phyloP scores from a whole-genome alignment of 441 rosid species.

The Erodium chrysanthum region DNA sequence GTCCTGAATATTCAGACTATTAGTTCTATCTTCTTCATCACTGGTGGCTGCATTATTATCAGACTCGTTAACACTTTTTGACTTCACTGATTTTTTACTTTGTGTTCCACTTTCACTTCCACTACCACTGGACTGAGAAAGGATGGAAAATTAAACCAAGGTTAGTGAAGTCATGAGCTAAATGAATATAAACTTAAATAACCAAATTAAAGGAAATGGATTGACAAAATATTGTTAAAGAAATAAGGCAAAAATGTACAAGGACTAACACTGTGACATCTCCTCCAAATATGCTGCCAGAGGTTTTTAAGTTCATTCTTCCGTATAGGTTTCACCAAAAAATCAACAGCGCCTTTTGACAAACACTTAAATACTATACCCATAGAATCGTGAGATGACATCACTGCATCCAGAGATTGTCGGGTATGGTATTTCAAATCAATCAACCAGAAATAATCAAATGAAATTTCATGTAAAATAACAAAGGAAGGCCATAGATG shows the following conservation, averaged over 20 bases:
- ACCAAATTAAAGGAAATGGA: not conserved
- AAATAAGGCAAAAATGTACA: constrained; percentile 15
- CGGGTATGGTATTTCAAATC: constrained; percentile 21
- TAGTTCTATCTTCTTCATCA: constrained; percentile 34
- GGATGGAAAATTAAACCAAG: constrained; percentile 15
- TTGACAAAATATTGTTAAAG: constrained; percentile 15
- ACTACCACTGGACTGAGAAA: constrained; percentile 49
- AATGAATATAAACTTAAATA: constrained; percentile 10
- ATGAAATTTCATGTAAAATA: not conserved
- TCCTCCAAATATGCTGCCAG: constrained; percentile 92
- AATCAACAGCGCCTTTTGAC: constrained; percentile 86
- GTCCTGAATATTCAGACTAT: constrained; percentile 28
- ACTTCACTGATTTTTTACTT: constrained; percentile 28
- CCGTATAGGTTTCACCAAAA: constrained; percentile 77
- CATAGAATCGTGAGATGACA: constrained; percentile 86
- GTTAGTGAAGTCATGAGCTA: constrained; percentile 10
- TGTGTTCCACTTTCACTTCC: constrained; percentile 57
- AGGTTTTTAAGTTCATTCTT: constrained; percentile 32
- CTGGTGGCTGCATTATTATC: constrained; percentile 33
- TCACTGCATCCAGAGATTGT: constrained; percentile 59
- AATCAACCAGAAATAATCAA: constrained; percentile 20
- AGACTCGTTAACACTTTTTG: constrained; percentile 31
- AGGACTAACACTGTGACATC: constrained; percentile 63
- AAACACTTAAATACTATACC: constrained; percentile 76
- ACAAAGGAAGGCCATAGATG: not conserved